These are phyloP conservation scores for Lichtheimia ramosa DNA, from an alignment of 371 early-diverging fungal species.

Conservation along the genomic window DNA sequence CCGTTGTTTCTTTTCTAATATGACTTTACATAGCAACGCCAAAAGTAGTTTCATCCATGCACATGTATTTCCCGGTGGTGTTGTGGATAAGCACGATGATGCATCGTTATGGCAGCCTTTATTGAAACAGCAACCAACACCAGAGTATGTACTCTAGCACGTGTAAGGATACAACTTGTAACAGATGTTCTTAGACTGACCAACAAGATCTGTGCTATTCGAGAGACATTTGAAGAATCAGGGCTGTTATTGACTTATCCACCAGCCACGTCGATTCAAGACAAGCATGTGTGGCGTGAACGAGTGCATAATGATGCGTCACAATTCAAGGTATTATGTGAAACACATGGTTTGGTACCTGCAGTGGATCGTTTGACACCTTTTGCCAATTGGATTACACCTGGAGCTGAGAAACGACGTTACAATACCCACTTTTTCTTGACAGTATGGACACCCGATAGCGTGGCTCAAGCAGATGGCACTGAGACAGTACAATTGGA, in stretches of 20 bases:
- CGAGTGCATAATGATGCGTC: constrained; percentile 51
- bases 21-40: constrained; percentile 34
- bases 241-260: constrained; percentile 64
- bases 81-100: constrained; percentile 58
- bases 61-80: constrained; percentile 65
- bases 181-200: constrained; percentile 11
- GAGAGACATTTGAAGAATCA: constrained; percentile 85
- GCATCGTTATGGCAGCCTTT: constrained; percentile 37
- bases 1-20: too few relatives aligned
- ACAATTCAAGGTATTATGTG: constrained; percentile 59
- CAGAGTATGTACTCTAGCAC: background rate
- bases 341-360: constrained; percentile 39
- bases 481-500: constrained; percentile 62
- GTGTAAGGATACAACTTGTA: background rate
- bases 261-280: constrained; percentile 28
- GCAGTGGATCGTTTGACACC: constrained; percentile 46
- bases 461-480: constrained; percentile 53
- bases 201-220: constrained; percentile 69
- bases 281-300: constrained; percentile 48
- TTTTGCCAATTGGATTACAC: constrained; percentile 83
- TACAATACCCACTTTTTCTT: constrained; percentile 80
- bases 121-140: constrained; percentile 7
- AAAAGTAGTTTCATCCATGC: constrained; percentile 57
- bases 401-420: constrained; percentile 60
- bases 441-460: constrained; percentile 40